Evolutionary conservation across 2,329 filamentous ascomycete species (phyloP), one percentile per base, ranked within the genome.

Genomic region (Sclerotinia glacialis): DNA sequence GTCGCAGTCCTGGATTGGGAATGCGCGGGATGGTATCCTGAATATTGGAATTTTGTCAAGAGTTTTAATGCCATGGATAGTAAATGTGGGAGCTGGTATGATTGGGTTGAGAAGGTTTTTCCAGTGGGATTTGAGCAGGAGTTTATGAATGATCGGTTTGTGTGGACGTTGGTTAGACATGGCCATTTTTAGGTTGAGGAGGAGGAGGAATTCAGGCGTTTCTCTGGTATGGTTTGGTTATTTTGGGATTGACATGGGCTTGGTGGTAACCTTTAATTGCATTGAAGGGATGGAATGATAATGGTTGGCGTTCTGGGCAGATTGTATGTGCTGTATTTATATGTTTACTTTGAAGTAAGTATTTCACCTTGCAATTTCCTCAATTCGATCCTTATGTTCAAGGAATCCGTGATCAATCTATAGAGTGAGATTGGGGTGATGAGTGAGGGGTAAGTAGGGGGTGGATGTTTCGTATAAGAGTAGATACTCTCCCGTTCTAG

Each of bases 41-140:
- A 67, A 40, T 65, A 67, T 60, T 67, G 66, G 66, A 61, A 67
- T 34, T 67, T 60, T 18, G 55, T 66, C 0, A 66, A 66, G 28
- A 61, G 55, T 12, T 64, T 67, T 28, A 62, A 66, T 62, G 64
- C 64, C 0, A 23, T 59, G 55, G 64, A 62, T 47, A 40, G 53
- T 9, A 37, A 40, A 6, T 59, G 55, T 46, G 52, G 31, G 12
- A 54, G 54, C n/a, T 66, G 64, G 64, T 66, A 66, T 62, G 55
- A 66, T 47, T 66, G 61, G 49, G 55, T 62, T 28, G 56, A 52
- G 47, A 31, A 18, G 34, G 44, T 66, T 11, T 66, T 66, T 8
- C 64, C 64, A 16, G 37, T 54, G 49, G 37, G 11, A 5, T 66
- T 55, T 31, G 64, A 66, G 56, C 55, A 61, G 55, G 64, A 66